Percentiles rank a stretch among this genome's conserved stretches.
These are phyloP conservation scores for Arctium lappa DNA, from an alignment of 129 eudicot genomes.

Conservation along the genomic window DNA sequence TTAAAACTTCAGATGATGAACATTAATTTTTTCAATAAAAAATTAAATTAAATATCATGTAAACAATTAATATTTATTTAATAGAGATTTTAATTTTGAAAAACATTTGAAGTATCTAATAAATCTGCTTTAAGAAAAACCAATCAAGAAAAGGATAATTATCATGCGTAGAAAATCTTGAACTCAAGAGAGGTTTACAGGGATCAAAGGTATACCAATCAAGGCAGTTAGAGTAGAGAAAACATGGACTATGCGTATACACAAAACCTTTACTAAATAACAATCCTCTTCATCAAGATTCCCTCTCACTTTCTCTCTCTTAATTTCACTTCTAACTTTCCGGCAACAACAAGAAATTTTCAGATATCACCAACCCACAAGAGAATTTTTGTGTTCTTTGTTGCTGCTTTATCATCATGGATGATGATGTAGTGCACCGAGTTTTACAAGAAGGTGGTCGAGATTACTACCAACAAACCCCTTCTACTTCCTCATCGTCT, in stretches of 20 bases:
- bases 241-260: conserved; percentile 33
- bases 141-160: neutral
- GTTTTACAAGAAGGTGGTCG: conserved; percentile 94
- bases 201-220: neutral
- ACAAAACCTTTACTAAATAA: conserved; percentile 27
- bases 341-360: conserved; percentile 24
- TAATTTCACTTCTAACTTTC: conserved; percentile 7
- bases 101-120: too few relatives aligned
- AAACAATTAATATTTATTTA: too few relatives aligned
- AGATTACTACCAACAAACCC: conserved; percentile 77
- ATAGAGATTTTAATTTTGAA: too few relatives aligned
- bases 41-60: too few relatives aligned
- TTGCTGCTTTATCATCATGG: conserved; percentile 38
- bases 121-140: neutral
- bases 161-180: neutral
- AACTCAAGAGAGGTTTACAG: conserved; percentile 2
- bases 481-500: conserved; percentile 84
- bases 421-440: conserved; percentile 83
- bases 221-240: conserved; percentile 23
- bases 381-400: neutral
- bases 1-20: too few relatives aligned
- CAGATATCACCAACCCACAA: conserved; percentile 8
- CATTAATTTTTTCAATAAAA: too few relatives aligned
- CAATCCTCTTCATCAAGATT: conserved; percentile 24
- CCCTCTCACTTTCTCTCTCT: conserved; percentile 13